phyloP scores from a whole-genome alignment of 371 early-diverging fungal species.

The Sporodiniella umbellata region DNA sequence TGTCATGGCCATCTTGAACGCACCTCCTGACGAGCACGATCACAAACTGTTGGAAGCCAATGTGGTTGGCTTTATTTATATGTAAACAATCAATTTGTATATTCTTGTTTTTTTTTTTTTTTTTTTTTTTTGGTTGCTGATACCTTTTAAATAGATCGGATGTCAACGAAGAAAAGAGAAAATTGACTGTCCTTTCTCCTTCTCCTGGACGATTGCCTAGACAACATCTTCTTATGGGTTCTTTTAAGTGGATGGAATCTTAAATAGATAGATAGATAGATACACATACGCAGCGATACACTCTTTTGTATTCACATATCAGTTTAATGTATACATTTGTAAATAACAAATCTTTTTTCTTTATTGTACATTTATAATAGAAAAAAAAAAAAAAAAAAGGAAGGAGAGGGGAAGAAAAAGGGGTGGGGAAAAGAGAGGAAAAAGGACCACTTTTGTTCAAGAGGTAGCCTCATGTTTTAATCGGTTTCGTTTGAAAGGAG shows the following conservation, averaged over 20 bases:
- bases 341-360: not conserved
- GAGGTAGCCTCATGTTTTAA: conserved; percentile 13
- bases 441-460: too few relatives aligned
- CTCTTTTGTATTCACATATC: too few relatives aligned
- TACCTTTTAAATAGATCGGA: conserved; percentile 55
- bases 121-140: not conserved
- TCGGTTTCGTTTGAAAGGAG: conserved; percentile 37
- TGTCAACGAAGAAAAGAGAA: conserved; percentile 76
- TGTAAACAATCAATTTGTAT: conserved; percentile 48
- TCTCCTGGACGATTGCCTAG: conserved; percentile 86
- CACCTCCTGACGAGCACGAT: conserved; percentile 60
- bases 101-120: too few relatives aligned
- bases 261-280: too few relatives aligned
- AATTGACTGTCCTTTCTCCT: conserved; percentile 83
- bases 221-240: conserved; percentile 76
- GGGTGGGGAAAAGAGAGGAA: too few relatives aligned
- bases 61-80: conserved; percentile 85
- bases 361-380: not conserved
- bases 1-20: conserved; percentile 80
- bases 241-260: conserved; percentile 80
- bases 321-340: too few relatives aligned
- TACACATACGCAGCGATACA: too few relatives aligned
- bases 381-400: not conserved
- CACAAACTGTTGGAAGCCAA: conserved; percentile 65
- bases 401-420: too few relatives aligned